These are phyloP conservation scores for Nemania diffusa DNA, from an alignment of 2,329 filamentous ascomycete species.

Conservation along the genomic window DNA sequence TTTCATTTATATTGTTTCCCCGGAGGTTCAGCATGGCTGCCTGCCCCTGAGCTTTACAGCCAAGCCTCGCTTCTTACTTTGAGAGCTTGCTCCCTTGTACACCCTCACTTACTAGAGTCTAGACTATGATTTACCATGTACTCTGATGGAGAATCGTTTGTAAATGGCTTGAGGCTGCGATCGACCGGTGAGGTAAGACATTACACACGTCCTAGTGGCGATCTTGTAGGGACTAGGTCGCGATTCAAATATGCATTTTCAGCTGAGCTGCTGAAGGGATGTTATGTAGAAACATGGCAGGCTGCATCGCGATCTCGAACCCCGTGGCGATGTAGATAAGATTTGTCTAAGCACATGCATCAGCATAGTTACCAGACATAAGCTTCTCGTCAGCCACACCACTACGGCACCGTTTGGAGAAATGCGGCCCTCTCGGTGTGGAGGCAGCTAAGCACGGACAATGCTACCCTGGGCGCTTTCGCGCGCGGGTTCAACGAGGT, in stretches of 20 bases:
- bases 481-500: not conserved
- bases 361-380: not conserved
- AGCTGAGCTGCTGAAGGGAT: constrained; percentile 3
- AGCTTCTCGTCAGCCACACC: constrained; percentile 17
- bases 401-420: constrained; percentile 4
- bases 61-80: not conserved
- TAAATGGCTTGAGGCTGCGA: not conserved
- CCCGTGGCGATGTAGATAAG: constrained; percentile 1
- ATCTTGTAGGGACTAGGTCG: not conserved
- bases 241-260: not conserved
- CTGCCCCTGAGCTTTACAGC: not conserved
- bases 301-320: constrained; percentile 13
- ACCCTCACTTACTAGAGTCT: not conserved
- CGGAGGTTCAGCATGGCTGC: too few relatives aligned
- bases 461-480: not conserved
- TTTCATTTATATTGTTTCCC: not conserved
- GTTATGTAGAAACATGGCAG: constrained; percentile 1
- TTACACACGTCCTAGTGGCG: not conserved
- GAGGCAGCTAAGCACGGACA: constrained; percentile 16
- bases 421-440: constrained; percentile 15
- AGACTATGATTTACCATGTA: not conserved
- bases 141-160: not conserved
- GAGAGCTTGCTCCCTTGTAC: not conserved
- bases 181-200: not conserved
- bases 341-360: not conserved